A percentile compares a stretch with the other conserved stretches of the same genome.
phyloP scores from a whole-genome alignment of 768 basidiomycete genomes.

The Symmetrospora coprosmae region DNA sequence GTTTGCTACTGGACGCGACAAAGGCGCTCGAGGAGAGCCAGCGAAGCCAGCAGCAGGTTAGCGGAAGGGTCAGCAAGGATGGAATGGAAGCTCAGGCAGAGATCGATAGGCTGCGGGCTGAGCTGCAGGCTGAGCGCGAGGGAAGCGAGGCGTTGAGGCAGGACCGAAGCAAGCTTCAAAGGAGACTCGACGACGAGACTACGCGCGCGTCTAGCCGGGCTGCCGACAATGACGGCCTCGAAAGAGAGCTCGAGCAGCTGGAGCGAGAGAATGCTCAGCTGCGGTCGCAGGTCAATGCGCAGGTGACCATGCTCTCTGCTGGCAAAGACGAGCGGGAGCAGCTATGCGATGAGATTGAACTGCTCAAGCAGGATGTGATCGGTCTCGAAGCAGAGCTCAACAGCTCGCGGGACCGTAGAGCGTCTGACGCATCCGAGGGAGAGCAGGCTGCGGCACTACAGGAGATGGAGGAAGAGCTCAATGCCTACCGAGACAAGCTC shows the following conservation, averaged over 20 bases:
- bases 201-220: slow-evolving; percentile 16
- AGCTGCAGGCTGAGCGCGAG: slow-evolving; percentile 47
- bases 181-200: slow-evolving; percentile 25
- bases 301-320: slow-evolving; percentile 30
- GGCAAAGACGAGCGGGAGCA: slow-evolving; percentile 28
- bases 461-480: slow-evolving; percentile 29
- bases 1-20: slow-evolving; percentile 28
- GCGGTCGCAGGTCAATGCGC: slow-evolving; percentile 29
- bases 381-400: slow-evolving; percentile 19
- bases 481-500: slow-evolving; percentile 31
- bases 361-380: slow-evolving; percentile 50
- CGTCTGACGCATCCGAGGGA: neutral
- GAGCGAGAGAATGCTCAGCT: slow-evolving; percentile 31
- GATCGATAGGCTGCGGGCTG: slow-evolving; percentile 55
- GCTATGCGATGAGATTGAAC: slow-evolving; percentile 46
- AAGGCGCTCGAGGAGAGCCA: slow-evolving; percentile 25
- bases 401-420: neutral
- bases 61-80: neutral
- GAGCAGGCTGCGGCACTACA: neutral
- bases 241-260: slow-evolving; percentile 21
- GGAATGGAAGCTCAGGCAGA: slow-evolving; percentile 39
- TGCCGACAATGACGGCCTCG: slow-evolving; percentile 26
- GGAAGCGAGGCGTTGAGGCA: slow-evolving; percentile 48
- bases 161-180: slow-evolving; percentile 24
- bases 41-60: slow-evolving; percentile 19